Conservation (phyloP, 2,329 filamentous ascomycete species). For the Ilyonectria destructans region DNA sequence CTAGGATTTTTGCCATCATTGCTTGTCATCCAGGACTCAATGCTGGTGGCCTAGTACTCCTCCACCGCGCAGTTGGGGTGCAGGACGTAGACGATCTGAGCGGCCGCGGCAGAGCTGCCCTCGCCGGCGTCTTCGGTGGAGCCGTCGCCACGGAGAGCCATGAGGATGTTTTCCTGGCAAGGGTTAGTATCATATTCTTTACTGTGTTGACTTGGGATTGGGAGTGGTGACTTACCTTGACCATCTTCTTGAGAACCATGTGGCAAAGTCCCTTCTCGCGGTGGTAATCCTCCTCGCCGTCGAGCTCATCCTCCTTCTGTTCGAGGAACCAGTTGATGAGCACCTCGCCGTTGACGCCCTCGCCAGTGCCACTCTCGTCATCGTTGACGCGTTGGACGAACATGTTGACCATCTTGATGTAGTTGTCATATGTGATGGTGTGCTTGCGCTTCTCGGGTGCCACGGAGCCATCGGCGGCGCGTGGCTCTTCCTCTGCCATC, state of each 20-base stretch:
- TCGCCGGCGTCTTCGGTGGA: constrained; percentile 66
- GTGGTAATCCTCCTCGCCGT: constrained; percentile 86
- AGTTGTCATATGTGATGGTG: constrained; percentile 96
- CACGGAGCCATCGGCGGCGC: constrained; percentile 58
- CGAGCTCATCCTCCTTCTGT: constrained; percentile 87
- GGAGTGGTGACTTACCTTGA: constrained; percentile 78
- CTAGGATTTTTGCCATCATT: not conserved
- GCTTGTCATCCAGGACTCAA: not conserved
- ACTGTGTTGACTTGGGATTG: not conserved
- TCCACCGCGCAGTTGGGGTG: constrained; percentile 96
- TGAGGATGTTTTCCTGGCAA: constrained; percentile 87
- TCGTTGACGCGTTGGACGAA: constrained; percentile 88
- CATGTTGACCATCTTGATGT: constrained; percentile 90
- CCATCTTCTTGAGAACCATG: constrained; percentile 95
- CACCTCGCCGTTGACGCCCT: constrained; percentile 88
- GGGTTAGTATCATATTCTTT: constrained; percentile 52
- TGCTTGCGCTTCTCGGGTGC: constrained; percentile 72
- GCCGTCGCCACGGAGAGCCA: constrained; percentile 80
- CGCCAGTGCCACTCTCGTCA: constrained; percentile 82
- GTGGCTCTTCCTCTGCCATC: constrained; percentile 56
- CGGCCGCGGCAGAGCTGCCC: constrained; percentile 58
- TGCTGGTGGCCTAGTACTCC: constrained; percentile 59
- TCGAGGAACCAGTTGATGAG: constrained; percentile 93
- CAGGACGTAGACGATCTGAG: constrained; percentile 82
- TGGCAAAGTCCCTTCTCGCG: constrained; percentile 80